Base-by-base conservation (phyloP, 345 rosid species). In the Citrus mangshanensis region DNA sequence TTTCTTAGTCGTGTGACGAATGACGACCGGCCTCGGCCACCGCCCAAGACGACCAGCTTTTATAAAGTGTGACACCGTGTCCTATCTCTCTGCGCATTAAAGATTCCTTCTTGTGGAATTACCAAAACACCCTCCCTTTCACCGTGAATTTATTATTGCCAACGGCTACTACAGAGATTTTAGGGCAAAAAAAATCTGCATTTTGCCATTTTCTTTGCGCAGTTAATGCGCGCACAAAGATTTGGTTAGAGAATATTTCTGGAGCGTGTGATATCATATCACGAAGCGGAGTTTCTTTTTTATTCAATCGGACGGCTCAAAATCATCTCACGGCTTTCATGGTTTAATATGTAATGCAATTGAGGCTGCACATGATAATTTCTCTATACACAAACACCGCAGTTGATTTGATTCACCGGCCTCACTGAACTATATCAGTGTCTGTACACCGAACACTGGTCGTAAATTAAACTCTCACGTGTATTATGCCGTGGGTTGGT, bases 1-100 rank as follows among this genome's bases (percentile, higher is more conserved):
- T 75, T 78, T 81, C 3, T 7, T 54, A 21, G 84, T 79, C 74
- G 75, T 27, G 76, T 66, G 85, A 28, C 77, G 80, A 77, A 71
- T 54, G 85, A 35, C 76, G 38, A 58, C 78, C 75, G 83, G 28
- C 83, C 25, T 73, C 70, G 60, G 19, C 80, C 84, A 79, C 85
- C 85, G 79, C n/a, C 80, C 64, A 54, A 70, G 19, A 24, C 60
- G 70, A 37, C 73, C 0, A 42, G 68, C 71, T 72, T 68, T 72
- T 46, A 1, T 19, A 72, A 80, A 59, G 77, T 6, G 30, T 56
- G 77, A 69, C 80, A 59, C 82, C 73, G 84, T 70, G 74, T 40
- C 77, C 4, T 13, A n/a, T 3, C 3, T n/a, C 61, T 7, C 49
- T 55, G 22, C 55, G 28, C 55, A 34, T 61, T 27, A 6, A 74